Percentiles rank a stretch among this genome's conserved stretches.
Evolutionary conservation across 2,329 filamentous ascomycete genomes (phyloP).

Genomic region (Calonectria honghensis): DNA sequence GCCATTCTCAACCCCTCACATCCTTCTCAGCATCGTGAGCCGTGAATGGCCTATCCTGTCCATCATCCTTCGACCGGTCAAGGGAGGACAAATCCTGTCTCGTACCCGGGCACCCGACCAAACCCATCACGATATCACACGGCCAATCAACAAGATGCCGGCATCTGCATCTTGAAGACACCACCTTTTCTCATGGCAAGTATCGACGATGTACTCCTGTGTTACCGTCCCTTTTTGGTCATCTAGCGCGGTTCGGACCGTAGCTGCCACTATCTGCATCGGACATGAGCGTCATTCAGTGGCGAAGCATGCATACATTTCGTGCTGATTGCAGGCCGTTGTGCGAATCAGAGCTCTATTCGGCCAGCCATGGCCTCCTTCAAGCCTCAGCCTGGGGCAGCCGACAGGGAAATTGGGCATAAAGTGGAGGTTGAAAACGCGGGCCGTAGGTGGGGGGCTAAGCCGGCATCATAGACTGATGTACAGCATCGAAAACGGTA

Average conservation of each 20-base stretch:
- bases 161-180: conserved; percentile 13
- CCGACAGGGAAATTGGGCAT: conserved; percentile 31
- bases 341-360: conserved; percentile 23
- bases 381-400: conserved; percentile 30
- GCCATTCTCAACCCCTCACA: too few relatives aligned
- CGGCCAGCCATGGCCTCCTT: background rate
- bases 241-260: conserved; percentile 32
- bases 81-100: conserved; percentile 10
- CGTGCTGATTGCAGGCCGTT: conserved; percentile 24
- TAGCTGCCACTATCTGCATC: conserved; percentile 11
- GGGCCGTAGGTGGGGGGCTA: conserved; percentile 19
- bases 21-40: too few relatives aligned
- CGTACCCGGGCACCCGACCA: conserved; percentile 28
- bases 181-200: conserved; percentile 14
- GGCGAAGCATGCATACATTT: conserved; percentile 35
- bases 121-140: conserved; percentile 6
- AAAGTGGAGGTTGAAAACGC: conserved; percentile 36
- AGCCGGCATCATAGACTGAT: conserved; percentile 16
- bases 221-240: conserved; percentile 9
- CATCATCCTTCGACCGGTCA: conserved; percentile 33
- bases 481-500: conserved; percentile 17
- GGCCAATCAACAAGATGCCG: conserved; percentile 29
- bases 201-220: conserved; percentile 30
- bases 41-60: conserved; percentile 19
- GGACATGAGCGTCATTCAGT: conserved; percentile 22